These are phyloP conservation scores for Trametes cubensis DNA, from an alignment of 768 basidiomycete genomes.

Conservation along the genomic window DNA sequence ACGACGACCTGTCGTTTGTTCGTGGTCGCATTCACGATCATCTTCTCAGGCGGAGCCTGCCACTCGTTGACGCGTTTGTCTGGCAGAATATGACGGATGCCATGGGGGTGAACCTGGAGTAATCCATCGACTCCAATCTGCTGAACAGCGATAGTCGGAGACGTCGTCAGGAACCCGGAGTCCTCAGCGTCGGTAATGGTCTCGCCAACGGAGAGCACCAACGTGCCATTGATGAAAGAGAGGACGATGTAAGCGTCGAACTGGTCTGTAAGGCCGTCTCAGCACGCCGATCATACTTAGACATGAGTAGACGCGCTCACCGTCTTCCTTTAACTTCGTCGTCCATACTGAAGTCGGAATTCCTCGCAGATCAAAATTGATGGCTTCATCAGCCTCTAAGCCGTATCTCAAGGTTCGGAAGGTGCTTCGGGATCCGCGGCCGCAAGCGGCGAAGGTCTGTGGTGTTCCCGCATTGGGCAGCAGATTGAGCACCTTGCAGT, in stretches of 20 bases:
- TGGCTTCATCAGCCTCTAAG: conserved; percentile 91
- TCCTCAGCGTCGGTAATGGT: conserved; percentile 99
- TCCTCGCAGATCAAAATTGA: conserved; percentile 93
- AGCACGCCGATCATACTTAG: conserved; percentile 39
- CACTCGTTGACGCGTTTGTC: conserved; percentile 95
- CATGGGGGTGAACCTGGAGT: conserved; percentile 94
- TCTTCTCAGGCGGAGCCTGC: conserved; percentile 85
- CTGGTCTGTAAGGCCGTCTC: conserved; percentile 66
- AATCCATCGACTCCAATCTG: conserved; percentile 95
- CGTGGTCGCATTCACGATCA: conserved; percentile 91
- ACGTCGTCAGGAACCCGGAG: conserved; percentile 95
- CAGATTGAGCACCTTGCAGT: conserved; percentile 89
- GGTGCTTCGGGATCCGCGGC: conserved; percentile 87
- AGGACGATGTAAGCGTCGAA: conserved; percentile 97
- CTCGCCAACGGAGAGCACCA: conserved; percentile 95
- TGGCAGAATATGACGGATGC: conserved; percentile 91
- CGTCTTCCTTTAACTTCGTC: conserved; percentile 85
- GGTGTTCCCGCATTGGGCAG: conserved; percentile 92
- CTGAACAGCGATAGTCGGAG: conserved; percentile 95
- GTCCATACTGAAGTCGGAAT: conserved; percentile 99
- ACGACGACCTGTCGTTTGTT: conserved; percentile 98
- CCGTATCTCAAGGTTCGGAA: conserved; percentile 91
- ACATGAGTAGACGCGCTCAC: conserved; percentile 44
- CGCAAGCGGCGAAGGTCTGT: conserved; percentile 93
- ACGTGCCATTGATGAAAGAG: conserved; percentile 97